phyloP scores from a whole-genome alignment of 805 yeast species.

The Ascoidea tarda region DNA sequence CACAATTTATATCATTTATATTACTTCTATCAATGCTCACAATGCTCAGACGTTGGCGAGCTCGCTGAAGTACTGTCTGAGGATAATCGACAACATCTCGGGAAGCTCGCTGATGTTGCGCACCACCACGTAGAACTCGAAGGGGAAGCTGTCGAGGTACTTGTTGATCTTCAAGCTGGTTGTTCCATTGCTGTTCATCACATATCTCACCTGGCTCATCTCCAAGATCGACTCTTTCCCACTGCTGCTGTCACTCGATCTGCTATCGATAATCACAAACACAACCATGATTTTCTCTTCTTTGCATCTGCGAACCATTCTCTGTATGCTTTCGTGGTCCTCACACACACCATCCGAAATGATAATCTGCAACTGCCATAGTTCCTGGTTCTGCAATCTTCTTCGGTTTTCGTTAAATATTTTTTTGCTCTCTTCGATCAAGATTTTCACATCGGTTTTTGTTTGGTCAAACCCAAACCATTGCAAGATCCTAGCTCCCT shows the following conservation, averaged over 20 bases:
- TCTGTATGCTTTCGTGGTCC: conserved; percentile 71
- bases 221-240: conserved; percentile 74
- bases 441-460: conserved; percentile 66
- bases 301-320: conserved; percentile 81
- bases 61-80: conserved; percentile 86
- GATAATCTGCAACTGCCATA: conserved; percentile 90
- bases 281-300: conserved; percentile 91
- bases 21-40: too few relatives aligned
- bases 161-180: conserved; percentile 64
- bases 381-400: conserved; percentile 35
- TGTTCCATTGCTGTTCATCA: conserved; percentile 45
- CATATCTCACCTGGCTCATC: conserved; percentile 83
- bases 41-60: conserved; percentile 20
- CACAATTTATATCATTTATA: too few relatives aligned
- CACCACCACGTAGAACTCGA: conserved; percentile 92
- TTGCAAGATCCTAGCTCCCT: conserved; percentile 75
- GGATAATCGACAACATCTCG: conserved; percentile 73
- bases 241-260: conserved; percentile 23
- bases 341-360: conserved; percentile 97
- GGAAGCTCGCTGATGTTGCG: conserved; percentile 83
- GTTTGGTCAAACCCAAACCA: conserved; percentile 87
- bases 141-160: conserved; percentile 89
- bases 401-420: conserved; percentile 51
- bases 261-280: conserved; percentile 86
- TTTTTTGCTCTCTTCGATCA: conserved; percentile 58